phyloP scores from a whole-genome alignment of 2,329 filamentous ascomycete genomes.

The Helminthosporium solani region DNA sequence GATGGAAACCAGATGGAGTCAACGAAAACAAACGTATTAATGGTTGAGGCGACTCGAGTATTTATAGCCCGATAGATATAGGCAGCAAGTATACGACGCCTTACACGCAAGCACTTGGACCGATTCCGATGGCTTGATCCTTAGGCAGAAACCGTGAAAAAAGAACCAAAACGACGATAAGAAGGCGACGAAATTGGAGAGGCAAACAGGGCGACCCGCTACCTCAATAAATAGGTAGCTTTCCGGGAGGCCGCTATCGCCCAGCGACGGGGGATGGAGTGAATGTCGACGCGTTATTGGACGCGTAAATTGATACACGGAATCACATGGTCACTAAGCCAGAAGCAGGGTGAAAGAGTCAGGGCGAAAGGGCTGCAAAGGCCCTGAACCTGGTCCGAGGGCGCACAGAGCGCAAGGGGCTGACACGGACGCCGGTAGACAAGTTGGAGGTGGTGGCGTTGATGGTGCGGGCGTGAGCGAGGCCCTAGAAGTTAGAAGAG shows the following conservation, averaged over 20 bases:
- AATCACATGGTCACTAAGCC: slow-evolving; percentile 39
- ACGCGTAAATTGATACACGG: slow-evolving; percentile 35
- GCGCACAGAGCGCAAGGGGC: slow-evolving; percentile 27
- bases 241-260: slow-evolving; percentile 34
- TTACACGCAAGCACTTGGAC: slow-evolving; percentile 26
- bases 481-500: not conserved
- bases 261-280: slow-evolving; percentile 25
- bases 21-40: slow-evolving; percentile 10
- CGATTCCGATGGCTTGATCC: slow-evolving; percentile 15
- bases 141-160: slow-evolving; percentile 31
- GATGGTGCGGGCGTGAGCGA: slow-evolving; percentile 4
- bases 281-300: slow-evolving; percentile 36
- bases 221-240: slow-evolving; percentile 37
- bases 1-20: slow-evolving; percentile 11
- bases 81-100: slow-evolving; percentile 33
- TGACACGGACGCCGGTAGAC: slow-evolving; percentile 29
- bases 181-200: slow-evolving; percentile 23
- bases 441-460: slow-evolving; percentile 24
- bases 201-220: slow-evolving; percentile 27
- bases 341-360: slow-evolving; percentile 26
- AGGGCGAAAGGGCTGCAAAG: slow-evolving; percentile 14
- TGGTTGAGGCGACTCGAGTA: slow-evolving; percentile 20
- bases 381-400: slow-evolving; percentile 22
- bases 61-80: slow-evolving; percentile 31
- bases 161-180: slow-evolving; percentile 18